A percentile compares a stretch with the other conserved stretches of the same genome.
These are phyloP conservation scores for Paramecium bursaria DNA, from an alignment of 73 alveolate genomes.

Conservation along the genomic window DNA sequence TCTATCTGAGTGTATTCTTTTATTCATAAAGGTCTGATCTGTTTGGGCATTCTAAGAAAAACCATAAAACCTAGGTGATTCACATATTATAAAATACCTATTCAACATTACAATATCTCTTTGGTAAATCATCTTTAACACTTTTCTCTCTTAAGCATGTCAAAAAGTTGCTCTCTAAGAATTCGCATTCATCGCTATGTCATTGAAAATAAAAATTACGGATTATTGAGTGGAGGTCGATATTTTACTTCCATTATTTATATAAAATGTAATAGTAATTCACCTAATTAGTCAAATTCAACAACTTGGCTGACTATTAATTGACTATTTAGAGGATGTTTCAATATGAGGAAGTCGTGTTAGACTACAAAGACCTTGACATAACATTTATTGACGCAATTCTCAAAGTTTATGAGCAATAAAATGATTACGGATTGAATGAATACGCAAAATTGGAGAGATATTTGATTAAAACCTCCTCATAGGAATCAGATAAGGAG, in stretches of 20 bases:
- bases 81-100: slow-evolving; percentile 24
- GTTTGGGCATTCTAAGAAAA: slow-evolving; percentile 70
- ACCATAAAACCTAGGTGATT: slow-evolving; percentile 64
- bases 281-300: too few species aligned
- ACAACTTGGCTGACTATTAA: too few species aligned
- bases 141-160: slow-evolving; percentile 68
- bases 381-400: too few species aligned
- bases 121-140: slow-evolving; percentile 67
- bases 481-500: too few species aligned
- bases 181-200: slow-evolving; percentile 66
- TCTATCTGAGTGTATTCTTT: slow-evolving; percentile 57
- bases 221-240: slow-evolving; percentile 58
- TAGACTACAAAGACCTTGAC: too few species aligned
- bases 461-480: too few species aligned
- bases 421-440: too few species aligned
- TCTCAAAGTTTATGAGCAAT: too few species aligned
- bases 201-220: neutral
- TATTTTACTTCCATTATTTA: slow-evolving; percentile 51
- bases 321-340: too few species aligned
- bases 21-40: slow-evolving; percentile 67
- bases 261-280: too few species aligned
- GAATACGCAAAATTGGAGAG: too few species aligned
- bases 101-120: slow-evolving; percentile 64
- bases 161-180: slow-evolving; percentile 63
- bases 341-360: too few species aligned